Base-by-base conservation (phyloP, 176 grass and related monocot species). In the Thalia dealbata region DNA sequence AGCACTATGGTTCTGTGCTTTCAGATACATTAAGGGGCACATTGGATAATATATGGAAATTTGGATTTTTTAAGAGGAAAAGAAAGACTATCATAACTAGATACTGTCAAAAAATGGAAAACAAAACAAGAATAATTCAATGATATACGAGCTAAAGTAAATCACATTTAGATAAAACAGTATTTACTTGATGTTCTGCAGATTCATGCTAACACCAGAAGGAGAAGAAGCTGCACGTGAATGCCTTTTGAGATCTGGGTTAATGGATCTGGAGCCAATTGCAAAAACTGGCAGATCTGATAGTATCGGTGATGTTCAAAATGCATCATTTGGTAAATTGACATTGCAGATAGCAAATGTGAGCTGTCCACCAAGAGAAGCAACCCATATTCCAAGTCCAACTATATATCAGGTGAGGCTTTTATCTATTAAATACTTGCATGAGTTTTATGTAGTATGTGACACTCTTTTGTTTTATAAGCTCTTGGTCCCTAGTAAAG, bases 131-230 rank as follows among this genome's bases (percentile, higher is more conserved):
- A 38, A 38, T 38, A 38, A 38, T 4, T 38, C 32, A 4, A 38
- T 4, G 32, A 4, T 4, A 2, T 2, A 38, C 32, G 3, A 38
- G 32, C 4, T 38, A 38, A 38, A 38, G 4, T 38, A 38, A 38
- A 38, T 38, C 32, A 38, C 4, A 38, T 38, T 38, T 38, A 38
- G 32, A 38, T 38, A 38, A 38, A 38, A 38, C 32, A 68, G 83
- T 60, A 70, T 63, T 26, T 67, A 18, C 11, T 52, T 74, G 38
- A 71, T 56, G 70, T 54, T 81, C 13, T 70, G 59, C 79, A 89
- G 92, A 80, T 96, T 83, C 84, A 87, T 46, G 80, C 66, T 96
- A 66, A 89, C 92, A 38, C 81, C 82, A 85, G 82, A 96, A 85
- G 92, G 92, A 7, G 70, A 77, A 80, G 76, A 42, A 25, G 83